Conservation (phyloP, 768 basidiomycete species). For the Chiua virens region DNA sequence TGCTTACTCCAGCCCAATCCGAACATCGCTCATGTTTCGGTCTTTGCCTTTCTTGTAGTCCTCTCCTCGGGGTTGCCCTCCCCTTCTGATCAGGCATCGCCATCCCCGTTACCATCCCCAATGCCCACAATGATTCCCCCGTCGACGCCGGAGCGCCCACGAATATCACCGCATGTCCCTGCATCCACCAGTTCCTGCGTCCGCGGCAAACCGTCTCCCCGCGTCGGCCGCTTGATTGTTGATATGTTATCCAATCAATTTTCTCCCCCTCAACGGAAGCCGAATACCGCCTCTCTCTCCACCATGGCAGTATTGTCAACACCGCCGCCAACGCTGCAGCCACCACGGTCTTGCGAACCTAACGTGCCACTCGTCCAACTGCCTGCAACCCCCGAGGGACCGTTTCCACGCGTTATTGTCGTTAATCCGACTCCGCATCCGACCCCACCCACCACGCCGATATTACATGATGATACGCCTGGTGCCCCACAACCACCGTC, state of each 20-base stretch:
- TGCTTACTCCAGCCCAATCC: constrained; percentile 10
- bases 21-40: constrained; percentile 9
- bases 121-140: constrained; percentile 15
- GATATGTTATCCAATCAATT: constrained; percentile 55
- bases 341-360: constrained; percentile 14
- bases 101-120: constrained; percentile 27
- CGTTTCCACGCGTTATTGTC: constrained; percentile 60
- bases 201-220: constrained; percentile 24
- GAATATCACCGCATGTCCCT: constrained; percentile 23
- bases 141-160: constrained; percentile 30
- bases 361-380: constrained; percentile 29
- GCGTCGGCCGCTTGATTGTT: constrained; percentile 51
- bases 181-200: constrained; percentile 11
- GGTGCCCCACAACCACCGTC: constrained; percentile 26
- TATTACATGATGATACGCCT: constrained; percentile 30
- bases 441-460: constrained; percentile 73
- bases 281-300: not conserved
- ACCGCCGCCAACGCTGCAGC: constrained; percentile 1
- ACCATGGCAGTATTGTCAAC: constrained; percentile 4
- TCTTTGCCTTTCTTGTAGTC: constrained; percentile 23
- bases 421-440: constrained; percentile 78
- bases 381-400: constrained; percentile 25
- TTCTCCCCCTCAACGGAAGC: constrained; percentile 21
- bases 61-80: constrained; percentile 26
- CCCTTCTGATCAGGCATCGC: constrained; percentile 30